phyloP scores from a whole-genome alignment of 768 basidiomycete genomes.

The Coprinopsis sp. region DNA sequence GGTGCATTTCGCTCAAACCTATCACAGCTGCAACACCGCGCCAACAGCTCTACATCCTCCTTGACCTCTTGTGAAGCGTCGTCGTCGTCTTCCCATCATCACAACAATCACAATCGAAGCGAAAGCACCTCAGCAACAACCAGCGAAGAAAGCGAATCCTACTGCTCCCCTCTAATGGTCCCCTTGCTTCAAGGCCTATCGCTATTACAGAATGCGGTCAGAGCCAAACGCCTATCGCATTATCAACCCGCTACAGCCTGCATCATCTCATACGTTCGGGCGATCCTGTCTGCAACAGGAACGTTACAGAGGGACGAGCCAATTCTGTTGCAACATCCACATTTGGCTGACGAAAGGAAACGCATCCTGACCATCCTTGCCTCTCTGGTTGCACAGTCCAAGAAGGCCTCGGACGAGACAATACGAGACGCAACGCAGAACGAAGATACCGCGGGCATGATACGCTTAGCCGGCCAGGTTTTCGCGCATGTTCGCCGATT shows the following conservation, averaged over 20 bases:
- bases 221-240: constrained; percentile 70
- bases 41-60: constrained; percentile 50
- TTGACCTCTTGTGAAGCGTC: constrained; percentile 51
- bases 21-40: constrained; percentile 44
- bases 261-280: constrained; percentile 90
- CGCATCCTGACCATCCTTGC: constrained; percentile 78
- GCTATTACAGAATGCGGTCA: constrained; percentile 80
- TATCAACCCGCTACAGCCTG: constrained; percentile 93
- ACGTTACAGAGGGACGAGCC: constrained; percentile 81
- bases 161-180: constrained; percentile 75
- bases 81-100: constrained; percentile 27
- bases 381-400: constrained; percentile 75
- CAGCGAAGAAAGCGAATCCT: constrained; percentile 50
- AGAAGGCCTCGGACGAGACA: constrained; percentile 53
- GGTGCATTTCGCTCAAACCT: constrained; percentile 26
- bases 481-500: constrained; percentile 79
- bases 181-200: constrained; percentile 83
- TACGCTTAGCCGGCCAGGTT: constrained; percentile 74
- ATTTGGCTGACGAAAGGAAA: constrained; percentile 74
- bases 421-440: constrained; percentile 42
- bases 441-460: constrained; percentile 69
- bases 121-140: constrained; percentile 42
- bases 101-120: constrained; percentile 34
- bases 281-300: constrained; percentile 76
- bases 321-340: constrained; percentile 58